Base-by-base conservation (phyloP, 352 stramenopile species). In the Phytophthora meadii region DNA sequence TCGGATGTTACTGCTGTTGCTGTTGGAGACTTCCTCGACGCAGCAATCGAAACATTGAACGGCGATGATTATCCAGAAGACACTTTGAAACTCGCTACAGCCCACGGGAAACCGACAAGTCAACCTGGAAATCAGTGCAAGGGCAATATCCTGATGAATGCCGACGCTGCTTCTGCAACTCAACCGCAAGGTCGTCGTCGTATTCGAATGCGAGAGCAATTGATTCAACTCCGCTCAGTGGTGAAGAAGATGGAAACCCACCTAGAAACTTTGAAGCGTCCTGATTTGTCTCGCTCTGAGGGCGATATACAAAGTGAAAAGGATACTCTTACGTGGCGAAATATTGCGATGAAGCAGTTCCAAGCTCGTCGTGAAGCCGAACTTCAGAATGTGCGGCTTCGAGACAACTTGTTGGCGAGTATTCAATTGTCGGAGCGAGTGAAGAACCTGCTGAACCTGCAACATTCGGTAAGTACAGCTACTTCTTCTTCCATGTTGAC, bases 221-320 rank as follows among this genome's bases (percentile, higher is more conserved):
- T 58, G 22, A 58, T 58, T 39, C 51, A 58, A 45, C 51, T 58
- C 36, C 51, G 51, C 9, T 58, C 51, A 24, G 51, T 58, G 14
- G 51, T 58, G 24, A 44, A n/a, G 4, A 28, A 58, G 14, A 39
- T 58, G 51, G 51, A 58, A 34, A 48, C 9, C 4, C 51, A 58
- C 37, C 51, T 58, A 9, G 51, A 58, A 49, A 49, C 51, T 9
- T 30, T 58, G 24, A 40, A 25, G 25, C 46, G 51, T 39, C 51
- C 51, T n/a, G 30, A 22, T 39, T 58, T 24, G 9, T 12, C 51
- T 58, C 51, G 51, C 25, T 22, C 39, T 50, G 36, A 22, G n/a
- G 37, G 11, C 10, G 36, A 15, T n/a, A 24, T 11, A 11, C 24
- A 15, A 50, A 28, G 17, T 22, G 22, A 28, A 48, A 46, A 12